Conservation (phyloP, 1,284 basidiomycete species). For the Exobasidium cylindrosporum region DNA sequence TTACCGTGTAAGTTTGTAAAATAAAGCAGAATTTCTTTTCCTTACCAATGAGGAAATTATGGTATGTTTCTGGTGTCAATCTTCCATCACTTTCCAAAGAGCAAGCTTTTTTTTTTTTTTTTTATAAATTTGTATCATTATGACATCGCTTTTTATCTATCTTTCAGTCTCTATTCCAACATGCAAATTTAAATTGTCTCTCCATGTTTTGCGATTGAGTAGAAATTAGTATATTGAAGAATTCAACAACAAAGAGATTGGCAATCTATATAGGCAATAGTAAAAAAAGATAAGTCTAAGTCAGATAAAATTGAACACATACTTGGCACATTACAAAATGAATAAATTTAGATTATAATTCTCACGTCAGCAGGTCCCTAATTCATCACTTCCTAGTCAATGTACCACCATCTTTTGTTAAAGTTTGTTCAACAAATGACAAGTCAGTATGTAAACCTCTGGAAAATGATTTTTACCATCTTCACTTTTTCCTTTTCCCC, state of each 20-base stretch:
- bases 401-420: neutral
- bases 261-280: neutral
- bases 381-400: neutral
- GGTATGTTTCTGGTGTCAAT: neutral
- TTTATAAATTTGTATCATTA: neutral
- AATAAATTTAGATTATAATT: no score
- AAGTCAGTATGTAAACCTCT: neutral
- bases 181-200: neutral
- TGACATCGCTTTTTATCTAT: neutral
- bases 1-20: no score
- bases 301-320: no score
- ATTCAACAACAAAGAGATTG: neutral
- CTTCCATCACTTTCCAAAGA: neutral
- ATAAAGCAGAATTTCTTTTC: no score
- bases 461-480: neutral
- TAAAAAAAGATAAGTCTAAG: no score
- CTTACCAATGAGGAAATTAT: neutral
- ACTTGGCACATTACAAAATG: no score
- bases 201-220: neutral
- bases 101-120: neutral
- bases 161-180: neutral
- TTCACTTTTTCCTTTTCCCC: neutral
- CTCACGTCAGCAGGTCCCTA: neutral
- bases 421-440: neutral
- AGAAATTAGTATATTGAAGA: neutral